phyloP scores from a whole-genome alignment of 441 rosid species.

The Adansonia rubrostipa region DNA sequence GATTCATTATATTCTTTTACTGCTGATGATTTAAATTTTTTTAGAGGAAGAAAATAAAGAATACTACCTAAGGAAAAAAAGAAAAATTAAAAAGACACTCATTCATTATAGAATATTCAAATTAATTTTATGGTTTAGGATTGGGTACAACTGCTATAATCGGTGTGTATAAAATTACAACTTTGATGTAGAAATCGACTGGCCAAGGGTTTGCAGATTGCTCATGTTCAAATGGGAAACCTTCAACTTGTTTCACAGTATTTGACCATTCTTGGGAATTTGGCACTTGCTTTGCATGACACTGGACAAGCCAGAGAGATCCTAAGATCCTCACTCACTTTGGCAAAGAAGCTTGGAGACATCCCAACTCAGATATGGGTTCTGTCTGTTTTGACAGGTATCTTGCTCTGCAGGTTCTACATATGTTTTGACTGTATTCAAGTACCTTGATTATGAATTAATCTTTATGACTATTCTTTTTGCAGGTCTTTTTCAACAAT shows the following conservation, averaged over 20 bases:
- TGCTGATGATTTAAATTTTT: not conserved
- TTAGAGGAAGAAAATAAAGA: slow-evolving; percentile 7
- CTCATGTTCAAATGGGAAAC: slow-evolving; percentile 88
- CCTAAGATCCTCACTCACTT: slow-evolving; percentile 83
- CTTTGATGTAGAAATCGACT: slow-evolving; percentile 70
- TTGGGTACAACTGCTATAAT: slow-evolving; percentile 11
- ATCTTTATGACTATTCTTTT: slow-evolving; percentile 24
- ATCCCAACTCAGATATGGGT: slow-evolving; percentile 97
- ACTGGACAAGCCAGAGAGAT: slow-evolving; percentile 92
- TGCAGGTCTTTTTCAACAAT: slow-evolving; percentile 67
- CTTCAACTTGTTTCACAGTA: slow-evolving; percentile 96
- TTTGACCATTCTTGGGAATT: slow-evolving; percentile 84
- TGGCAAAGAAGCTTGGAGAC: slow-evolving; percentile 88
- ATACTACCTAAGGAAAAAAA: not conserved
- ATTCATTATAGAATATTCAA: not conserved
- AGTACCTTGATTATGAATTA: slow-evolving; percentile 1
- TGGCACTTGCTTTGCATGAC: slow-evolving; percentile 92
- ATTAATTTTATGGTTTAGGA: slow-evolving; percentile 13
- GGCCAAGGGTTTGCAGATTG: slow-evolving; percentile 94
- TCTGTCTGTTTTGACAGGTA: slow-evolving; percentile 85
- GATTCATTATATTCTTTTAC: slow-evolving; percentile 3
- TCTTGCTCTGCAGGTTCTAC: not conserved
- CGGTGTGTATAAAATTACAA: slow-evolving; percentile 17
- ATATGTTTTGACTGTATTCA: slow-evolving; percentile 5
- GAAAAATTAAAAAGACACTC: not conserved